Evolutionary conservation across 768 basidiomycete species (phyloP), one percentile per base, ranked within the genome.

Genomic region (Amanita inopinata): DNA sequence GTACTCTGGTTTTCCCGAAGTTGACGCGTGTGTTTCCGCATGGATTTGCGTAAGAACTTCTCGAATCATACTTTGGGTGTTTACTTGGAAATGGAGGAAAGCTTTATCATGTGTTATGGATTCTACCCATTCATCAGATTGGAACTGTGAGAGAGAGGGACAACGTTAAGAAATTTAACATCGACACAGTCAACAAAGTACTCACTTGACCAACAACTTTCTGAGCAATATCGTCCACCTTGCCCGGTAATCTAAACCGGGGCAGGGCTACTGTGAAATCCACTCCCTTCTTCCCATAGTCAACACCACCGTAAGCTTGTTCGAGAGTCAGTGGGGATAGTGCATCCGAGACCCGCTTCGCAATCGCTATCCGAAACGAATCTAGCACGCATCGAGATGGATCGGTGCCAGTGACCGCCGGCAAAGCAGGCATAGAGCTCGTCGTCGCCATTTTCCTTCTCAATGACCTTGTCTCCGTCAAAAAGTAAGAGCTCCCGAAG

Each of bases 201-300:
- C 43, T 30, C 49, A 91, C 92, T 55, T 78, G 70, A 27, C 69
- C 73, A n/a, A 81, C 66, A 27, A 97, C 81, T 56, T 76, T 75
- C 38, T 73, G 65, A 0, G 84, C 90, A 12, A 84, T 67, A 23
- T 83, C 81, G 32, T 91, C 84, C 0, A 84, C 71, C 56, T 91
- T 91, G 14, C 79, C 90, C 5, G 81, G 80, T 18, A 94, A 65
- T 43, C 87, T 72, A 65, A 93, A 97, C 48, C 93, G 76, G n/a
- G 92, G 87, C 37, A 97, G 61, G 0, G 94, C 91, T 14, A 97
- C 76, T 0, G 85, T 84, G 52, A 96, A 91, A 63, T 98, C 94
- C 33, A 74, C 80, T n/a, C 86, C 89, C 62, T 93, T 93, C 64
- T 93, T 90, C 25, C 87, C 89, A 49, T 83, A 86, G 57, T 92